A percentile compares a stretch with the other conserved stretches of the same genome.
phyloP scores from a whole-genome alignment of 2,329 filamentous ascomycete genomes.

The Arthrobotrys musiformis region DNA sequence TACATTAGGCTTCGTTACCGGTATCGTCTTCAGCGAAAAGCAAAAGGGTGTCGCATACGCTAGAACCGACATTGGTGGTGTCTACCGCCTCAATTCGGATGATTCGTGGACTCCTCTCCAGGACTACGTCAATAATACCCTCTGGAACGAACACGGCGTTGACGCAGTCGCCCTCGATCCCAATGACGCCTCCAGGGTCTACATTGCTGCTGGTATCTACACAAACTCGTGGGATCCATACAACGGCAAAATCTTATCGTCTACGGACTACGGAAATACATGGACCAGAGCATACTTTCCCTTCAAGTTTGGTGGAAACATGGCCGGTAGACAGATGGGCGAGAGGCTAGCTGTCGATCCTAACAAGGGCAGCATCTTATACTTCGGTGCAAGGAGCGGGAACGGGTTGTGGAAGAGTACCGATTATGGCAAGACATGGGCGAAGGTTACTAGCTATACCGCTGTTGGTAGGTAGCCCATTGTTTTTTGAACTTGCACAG shows the following conservation, averaged over 20 bases:
- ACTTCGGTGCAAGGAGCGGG: conserved; percentile 70
- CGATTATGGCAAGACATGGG: conserved; percentile 68
- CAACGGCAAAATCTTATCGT: conserved; percentile 68
- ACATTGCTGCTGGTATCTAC: conserved; percentile 70
- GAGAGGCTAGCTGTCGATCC: conserved; percentile 70
- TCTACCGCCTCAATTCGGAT: conserved; percentile 69
- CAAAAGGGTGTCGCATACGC: conserved; percentile 68
- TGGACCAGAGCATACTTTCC: conserved; percentile 67
- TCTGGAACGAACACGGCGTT: conserved; percentile 69
- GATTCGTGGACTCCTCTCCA: conserved; percentile 70
- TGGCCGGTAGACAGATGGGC: conserved; percentile 71
- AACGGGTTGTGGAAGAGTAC: conserved; percentile 71
- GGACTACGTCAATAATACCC: conserved; percentile 65
- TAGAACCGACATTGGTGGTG: conserved; percentile 70
- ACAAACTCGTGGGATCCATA: conserved; percentile 71
- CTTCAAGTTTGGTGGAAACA: conserved; percentile 73
- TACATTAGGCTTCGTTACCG: conserved; percentile 66
- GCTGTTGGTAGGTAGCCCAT: conserved; percentile 60
- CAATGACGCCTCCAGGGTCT: conserved; percentile 67
- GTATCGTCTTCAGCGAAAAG: conserved; percentile 68
- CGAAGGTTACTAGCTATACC: conserved; percentile 68
- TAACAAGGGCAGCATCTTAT: conserved; percentile 69
- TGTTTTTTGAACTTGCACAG: neutral
- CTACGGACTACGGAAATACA: conserved; percentile 68
- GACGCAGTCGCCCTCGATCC: conserved; percentile 71